Conservation (phyloP, 2,329 filamentous ascomycete genomes). For the Elsinoe arachidis region DNA sequence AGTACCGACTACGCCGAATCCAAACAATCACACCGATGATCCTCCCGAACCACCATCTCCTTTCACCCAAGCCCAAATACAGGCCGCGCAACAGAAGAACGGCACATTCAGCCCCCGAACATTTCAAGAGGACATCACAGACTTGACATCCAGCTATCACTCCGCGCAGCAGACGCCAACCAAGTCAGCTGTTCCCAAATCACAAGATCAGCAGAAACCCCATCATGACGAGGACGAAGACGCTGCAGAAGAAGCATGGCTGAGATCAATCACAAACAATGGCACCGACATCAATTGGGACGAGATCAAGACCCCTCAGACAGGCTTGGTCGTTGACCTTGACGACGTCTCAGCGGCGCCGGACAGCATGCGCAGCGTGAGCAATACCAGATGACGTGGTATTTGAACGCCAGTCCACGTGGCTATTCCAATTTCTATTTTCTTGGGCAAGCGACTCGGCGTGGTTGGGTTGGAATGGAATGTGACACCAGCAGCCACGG, state of each 20-base stretch:
- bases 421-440: not conserved
- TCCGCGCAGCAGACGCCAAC: slow-evolving; percentile 14
- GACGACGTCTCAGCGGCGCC: not conserved
- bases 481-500: not conserved
- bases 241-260: slow-evolving; percentile 15
- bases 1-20: not conserved
- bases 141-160: slow-evolving; percentile 15
- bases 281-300: slow-evolving; percentile 2
- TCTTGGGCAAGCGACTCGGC: not conserved
- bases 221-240: slow-evolving; percentile 22
- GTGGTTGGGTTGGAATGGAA: not conserved
- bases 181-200: slow-evolving; percentile 10
- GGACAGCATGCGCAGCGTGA: not conserved
- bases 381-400: not conserved
- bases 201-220: slow-evolving; percentile 11
- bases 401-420: not conserved
- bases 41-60: slow-evolving; percentile 10
- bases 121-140: not conserved
- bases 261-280: not conserved
- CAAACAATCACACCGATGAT: not conserved
- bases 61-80: slow-evolving; percentile 11
- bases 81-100: slow-evolving; percentile 7
- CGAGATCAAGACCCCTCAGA: slow-evolving; percentile 3
- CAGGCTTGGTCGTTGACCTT: slow-evolving; percentile 2
- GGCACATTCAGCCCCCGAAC: not conserved